These are phyloP conservation scores for Tulasnella sp. DNA, from an alignment of 768 basidiomycete species.

Conservation along the genomic window DNA sequence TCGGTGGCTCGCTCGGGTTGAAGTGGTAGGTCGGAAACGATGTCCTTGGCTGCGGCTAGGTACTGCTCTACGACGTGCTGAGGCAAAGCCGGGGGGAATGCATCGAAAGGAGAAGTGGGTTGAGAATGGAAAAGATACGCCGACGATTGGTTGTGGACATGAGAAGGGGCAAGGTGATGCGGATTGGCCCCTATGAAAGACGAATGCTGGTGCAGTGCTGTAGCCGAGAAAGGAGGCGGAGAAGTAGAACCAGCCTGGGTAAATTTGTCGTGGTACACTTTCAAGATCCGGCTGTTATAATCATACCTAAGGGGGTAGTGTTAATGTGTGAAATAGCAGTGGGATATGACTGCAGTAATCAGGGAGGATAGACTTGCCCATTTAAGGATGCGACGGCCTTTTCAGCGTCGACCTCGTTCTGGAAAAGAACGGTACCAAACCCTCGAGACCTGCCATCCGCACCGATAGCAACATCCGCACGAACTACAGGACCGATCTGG, in stretches of 20 bases:
- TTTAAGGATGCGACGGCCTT: slow-evolving; percentile 79
- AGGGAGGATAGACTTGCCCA: slow-evolving; percentile 43
- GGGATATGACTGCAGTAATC: background rate
- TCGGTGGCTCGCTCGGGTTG: too few relatives aligned
- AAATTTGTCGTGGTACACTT: slow-evolving; percentile 87
- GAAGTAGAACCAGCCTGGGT: slow-evolving; percentile 28
- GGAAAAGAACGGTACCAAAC: slow-evolving; percentile 94
- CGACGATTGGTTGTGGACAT: background rate
- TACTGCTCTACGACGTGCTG: slow-evolving; percentile 11
- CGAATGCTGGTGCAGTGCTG: slow-evolving; percentile 21
- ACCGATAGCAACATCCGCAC: slow-evolving; percentile 91
- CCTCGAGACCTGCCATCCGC: slow-evolving; percentile 90
- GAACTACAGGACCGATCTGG: slow-evolving; percentile 84
- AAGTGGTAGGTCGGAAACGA: too few relatives aligned
- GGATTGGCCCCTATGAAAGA: background rate
- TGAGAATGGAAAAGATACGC: slow-evolving; percentile 8
- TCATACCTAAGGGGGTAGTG: slow-evolving; percentile 46
- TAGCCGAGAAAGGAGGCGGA: slow-evolving; percentile 21
- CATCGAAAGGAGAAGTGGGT: slow-evolving; percentile 10
- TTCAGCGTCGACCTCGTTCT: slow-evolving; percentile 71
- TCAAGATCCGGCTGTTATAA: slow-evolving; percentile 72
- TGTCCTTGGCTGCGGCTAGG: too few relatives aligned
- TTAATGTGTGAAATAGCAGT: background rate
- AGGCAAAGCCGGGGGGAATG: background rate
- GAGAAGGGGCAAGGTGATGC: background rate